Percentiles rank a stretch among this genome's conserved stretches.
phyloP scores from a whole-genome alignment of 1,284 basidiomycete species.

The Fomitopsis palustris region DNA sequence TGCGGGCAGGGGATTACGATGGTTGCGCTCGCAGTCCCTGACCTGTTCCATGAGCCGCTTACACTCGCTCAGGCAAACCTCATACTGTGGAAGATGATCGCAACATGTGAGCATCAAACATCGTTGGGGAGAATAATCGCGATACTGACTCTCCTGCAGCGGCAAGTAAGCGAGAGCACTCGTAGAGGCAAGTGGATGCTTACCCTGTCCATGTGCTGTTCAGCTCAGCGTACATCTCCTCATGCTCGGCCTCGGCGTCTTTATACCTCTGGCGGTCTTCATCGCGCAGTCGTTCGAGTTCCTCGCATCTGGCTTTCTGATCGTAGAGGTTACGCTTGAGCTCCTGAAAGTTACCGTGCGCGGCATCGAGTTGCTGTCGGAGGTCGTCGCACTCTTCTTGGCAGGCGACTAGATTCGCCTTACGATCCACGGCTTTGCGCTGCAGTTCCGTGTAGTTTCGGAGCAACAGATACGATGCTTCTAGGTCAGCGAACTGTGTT shows the following conservation, averaged over 20 bases:
- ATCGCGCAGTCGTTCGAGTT: slow-evolving; percentile 22
- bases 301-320: slow-evolving; percentile 18
- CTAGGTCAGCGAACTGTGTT: slow-evolving; percentile 20
- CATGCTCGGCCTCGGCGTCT: slow-evolving; percentile 31
- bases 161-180: slow-evolving; percentile 8
- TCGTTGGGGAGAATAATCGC: too few relatives aligned
- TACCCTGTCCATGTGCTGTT: slow-evolving; percentile 38
- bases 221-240: slow-evolving; percentile 33
- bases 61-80: slow-evolving; percentile 29
- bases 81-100: slow-evolving; percentile 23
- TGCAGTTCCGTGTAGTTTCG: slow-evolving; percentile 17
- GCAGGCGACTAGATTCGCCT: slow-evolving; percentile 11
- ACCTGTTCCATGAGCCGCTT: slow-evolving; percentile 28
- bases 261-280: slow-evolving; percentile 36
- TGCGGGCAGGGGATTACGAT: slow-evolving; percentile 16
- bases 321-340: slow-evolving; percentile 15
- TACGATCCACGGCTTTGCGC: slow-evolving; percentile 16
- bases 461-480: slow-evolving; percentile 19
- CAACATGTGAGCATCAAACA: background rate
- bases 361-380: slow-evolving; percentile 10
- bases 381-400: slow-evolving; percentile 19
- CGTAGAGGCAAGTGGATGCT: slow-evolving; percentile 10
- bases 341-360: slow-evolving; percentile 13
- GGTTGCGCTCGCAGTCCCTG: slow-evolving; percentile 18
- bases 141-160: slow-evolving; percentile 36